Conservation (phyloP, 1,284 basidiomycete species). For the Xerocomus amazonicus region DNA sequence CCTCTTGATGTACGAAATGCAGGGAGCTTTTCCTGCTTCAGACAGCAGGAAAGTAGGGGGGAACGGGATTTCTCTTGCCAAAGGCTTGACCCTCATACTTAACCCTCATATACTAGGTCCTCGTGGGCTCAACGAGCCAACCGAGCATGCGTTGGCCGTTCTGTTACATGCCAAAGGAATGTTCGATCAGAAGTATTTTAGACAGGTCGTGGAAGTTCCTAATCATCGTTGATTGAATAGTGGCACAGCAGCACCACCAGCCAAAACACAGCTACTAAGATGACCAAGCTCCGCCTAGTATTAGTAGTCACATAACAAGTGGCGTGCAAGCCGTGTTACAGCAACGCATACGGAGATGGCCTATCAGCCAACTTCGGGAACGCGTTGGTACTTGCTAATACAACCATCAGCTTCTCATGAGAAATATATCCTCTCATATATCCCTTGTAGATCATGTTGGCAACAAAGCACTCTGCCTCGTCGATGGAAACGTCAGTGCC, state of each 20-base stretch:
- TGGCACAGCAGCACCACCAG: too few species aligned
- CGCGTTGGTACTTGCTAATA: conserved; percentile 77
- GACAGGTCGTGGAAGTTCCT: too few species aligned
- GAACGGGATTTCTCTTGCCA: too few species aligned
- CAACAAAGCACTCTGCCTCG: conserved; percentile 92
- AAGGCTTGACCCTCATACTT: neutral
- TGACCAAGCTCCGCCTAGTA: too few species aligned
- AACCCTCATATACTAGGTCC: neutral
- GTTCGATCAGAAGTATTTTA: conserved; percentile 9
- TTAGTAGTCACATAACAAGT: neutral
- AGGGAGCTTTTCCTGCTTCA: too few species aligned
- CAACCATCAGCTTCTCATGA: conserved; percentile 91
- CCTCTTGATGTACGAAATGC: neutral
- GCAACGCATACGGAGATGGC: conserved; percentile 48
- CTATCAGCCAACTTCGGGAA: conserved; percentile 74
- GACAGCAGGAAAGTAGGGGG: too few species aligned
- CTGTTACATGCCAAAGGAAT: neutral
- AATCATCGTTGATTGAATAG: too few species aligned
- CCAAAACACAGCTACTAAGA: too few species aligned
- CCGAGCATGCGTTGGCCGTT: neutral
- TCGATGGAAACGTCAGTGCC: conserved; percentile 58
- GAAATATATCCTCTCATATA: conserved; percentile 95
- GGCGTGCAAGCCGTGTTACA: conserved; percentile 18
- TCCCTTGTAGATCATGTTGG: conserved; percentile 92
- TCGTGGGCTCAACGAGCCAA: neutral